These are phyloP conservation scores for Periconia macrospinosa DNA, from an alignment of 2,329 filamentous ascomycete genomes.

Conservation along the genomic window DNA sequence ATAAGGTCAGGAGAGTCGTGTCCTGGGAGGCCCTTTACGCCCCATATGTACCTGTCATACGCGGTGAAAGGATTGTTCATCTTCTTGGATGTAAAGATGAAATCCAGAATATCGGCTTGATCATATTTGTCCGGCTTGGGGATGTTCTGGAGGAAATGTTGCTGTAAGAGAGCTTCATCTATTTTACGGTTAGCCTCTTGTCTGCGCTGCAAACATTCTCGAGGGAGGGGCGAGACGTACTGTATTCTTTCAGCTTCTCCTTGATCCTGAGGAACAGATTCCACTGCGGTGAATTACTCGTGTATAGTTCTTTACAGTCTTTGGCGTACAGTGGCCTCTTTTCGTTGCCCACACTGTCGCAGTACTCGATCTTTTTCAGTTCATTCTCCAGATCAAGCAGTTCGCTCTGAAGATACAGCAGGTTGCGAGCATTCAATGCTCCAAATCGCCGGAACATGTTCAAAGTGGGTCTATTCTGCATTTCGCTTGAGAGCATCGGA, in stretches of 20 bases:
- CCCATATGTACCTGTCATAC: constrained; percentile 2
- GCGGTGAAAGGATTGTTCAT: not conserved
- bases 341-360: not conserved
- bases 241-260: constrained; percentile 6
- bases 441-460: constrained; percentile 17
- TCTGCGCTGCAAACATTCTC: not conserved
- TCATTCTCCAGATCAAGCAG: constrained; percentile 2
- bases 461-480: constrained; percentile 9
- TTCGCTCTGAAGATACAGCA: constrained; percentile 5
- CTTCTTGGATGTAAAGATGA: constrained; percentile 2
- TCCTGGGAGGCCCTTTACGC: not conserved
- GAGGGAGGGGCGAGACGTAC: not conserved
- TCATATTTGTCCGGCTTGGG: constrained; percentile 5
- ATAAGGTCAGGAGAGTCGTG: constrained; percentile 7
- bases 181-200: not conserved
- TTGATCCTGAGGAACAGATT: not conserved
- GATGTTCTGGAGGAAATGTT: constrained; percentile 2
- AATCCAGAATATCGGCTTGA: constrained; percentile 8
- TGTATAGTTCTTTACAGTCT: not conserved
- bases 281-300: not conserved
- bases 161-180: constrained; percentile 8
- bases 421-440: constrained; percentile 10
- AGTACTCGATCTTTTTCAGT: not conserved
- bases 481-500: constrained; percentile 12
- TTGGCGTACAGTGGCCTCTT: not conserved